A percentile compares a stretch with the other conserved stretches of the same genome.
These are phyloP conservation scores for Austroboletus festivus DNA, from an alignment of 768 basidiomycete species.

Conservation along the genomic window DNA sequence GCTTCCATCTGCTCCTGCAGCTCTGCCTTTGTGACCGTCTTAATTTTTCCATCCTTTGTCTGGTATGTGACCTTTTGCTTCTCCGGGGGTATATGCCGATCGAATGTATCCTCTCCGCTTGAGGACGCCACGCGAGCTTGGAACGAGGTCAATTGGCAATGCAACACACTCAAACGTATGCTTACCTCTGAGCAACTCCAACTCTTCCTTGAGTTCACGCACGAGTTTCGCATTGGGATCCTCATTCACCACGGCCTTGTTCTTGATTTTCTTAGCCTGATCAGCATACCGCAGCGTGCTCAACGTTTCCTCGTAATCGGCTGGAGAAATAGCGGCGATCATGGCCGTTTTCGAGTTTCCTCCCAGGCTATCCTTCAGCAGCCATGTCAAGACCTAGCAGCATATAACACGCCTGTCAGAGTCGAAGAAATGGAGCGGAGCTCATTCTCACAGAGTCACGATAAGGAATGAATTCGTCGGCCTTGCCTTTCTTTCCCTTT, in stretches of 20 bases:
- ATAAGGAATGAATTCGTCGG: conserved; percentile 93
- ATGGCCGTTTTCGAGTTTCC: conserved; percentile 98
- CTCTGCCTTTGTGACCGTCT: conserved; percentile 96
- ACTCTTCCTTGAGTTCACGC: conserved; percentile 96
- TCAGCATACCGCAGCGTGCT: conserved; percentile 97
- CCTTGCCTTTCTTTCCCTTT: conserved; percentile 87
- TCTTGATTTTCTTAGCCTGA: conserved; percentile 99
- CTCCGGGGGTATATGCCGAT: conserved; percentile 86
- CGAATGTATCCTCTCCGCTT: conserved; percentile 71
- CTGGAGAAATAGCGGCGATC: conserved; percentile 99
- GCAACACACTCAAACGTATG: neutral
- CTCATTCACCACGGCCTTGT: conserved; percentile 98
- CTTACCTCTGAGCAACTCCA: conserved; percentile 84
- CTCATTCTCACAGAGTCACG: conserved; percentile 79
- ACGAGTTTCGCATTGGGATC: conserved; percentile 99
- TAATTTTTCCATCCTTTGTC: conserved; percentile 89
- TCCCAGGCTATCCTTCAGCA: conserved; percentile 95
- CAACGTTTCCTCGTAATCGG: conserved; percentile 96
- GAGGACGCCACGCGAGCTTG: conserved; percentile 75
- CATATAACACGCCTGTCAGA: conserved; percentile 7
- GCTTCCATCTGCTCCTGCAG: conserved; percentile 95
- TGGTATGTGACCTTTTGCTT: conserved; percentile 94
- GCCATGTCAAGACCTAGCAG: conserved; percentile 88
- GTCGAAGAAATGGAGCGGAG: neutral
- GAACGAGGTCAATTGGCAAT: conserved; percentile 6